Evolutionary conservation across 129 eudicot species (phyloP).

Genomic region (Logfia minima): DNA sequence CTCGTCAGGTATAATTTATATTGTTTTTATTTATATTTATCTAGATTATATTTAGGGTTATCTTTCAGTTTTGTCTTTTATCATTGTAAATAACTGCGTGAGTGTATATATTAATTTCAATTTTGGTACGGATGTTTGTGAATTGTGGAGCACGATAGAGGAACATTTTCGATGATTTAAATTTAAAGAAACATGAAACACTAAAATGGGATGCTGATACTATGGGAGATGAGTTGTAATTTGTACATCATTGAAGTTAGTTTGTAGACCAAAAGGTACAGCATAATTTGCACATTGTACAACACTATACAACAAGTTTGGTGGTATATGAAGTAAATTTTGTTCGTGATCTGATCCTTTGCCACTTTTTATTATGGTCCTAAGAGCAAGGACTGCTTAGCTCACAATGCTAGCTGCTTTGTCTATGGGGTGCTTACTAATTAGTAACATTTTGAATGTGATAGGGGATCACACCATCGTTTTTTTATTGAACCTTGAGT

Average conservation of each 20-base stretch:
- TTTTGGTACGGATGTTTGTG: neutral
- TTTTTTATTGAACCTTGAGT: neutral
- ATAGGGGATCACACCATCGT: neutral
- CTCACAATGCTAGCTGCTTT: neutral
- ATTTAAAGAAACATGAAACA: neutral
- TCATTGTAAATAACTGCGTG: neutral
- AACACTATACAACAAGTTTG: neutral
- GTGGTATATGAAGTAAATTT: neutral
- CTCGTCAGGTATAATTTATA: conserved; percentile 49
- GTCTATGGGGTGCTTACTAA: neutral
- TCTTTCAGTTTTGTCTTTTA: neutral
- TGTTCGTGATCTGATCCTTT: conserved; percentile 5
- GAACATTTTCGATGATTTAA: neutral
- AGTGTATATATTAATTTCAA: neutral
- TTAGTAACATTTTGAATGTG: neutral
- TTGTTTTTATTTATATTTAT: neutral
- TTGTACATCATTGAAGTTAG: neutral
- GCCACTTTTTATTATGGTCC: neutral
- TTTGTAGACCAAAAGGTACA: neutral
- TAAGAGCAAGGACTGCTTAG: neutral
- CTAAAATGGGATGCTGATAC: neutral
- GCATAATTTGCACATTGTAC: neutral
- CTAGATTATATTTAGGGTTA: neutral
- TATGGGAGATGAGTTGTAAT: neutral
- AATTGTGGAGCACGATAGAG: neutral